Conservation (phyloP, 1,284 basidiomycete genomes). For the Ganoderma lingzhi region DNA sequence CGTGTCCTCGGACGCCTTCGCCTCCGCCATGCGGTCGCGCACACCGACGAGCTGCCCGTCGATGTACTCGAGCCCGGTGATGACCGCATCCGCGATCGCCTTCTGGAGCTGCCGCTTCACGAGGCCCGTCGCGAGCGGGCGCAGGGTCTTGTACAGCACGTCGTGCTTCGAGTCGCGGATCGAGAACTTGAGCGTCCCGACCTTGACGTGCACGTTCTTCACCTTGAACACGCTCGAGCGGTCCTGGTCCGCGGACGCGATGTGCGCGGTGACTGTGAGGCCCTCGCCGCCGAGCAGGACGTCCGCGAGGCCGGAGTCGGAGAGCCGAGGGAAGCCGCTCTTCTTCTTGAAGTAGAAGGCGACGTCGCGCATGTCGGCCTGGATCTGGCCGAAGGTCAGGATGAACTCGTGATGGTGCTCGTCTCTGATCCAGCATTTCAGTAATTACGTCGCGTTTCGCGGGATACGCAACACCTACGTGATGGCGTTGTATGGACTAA, state of each 20-base stretch:
- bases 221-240: conserved; percentile 81
- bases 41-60: conserved; percentile 89
- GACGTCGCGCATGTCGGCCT: conserved; percentile 94
- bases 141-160: conserved; percentile 85
- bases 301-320: conserved; percentile 93
- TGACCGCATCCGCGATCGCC: conserved; percentile 81
- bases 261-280: conserved; percentile 68
- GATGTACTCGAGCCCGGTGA: conserved; percentile 84
- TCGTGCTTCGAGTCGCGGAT: conserved; percentile 95
- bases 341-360: conserved; percentile 89
- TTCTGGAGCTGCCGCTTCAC: conserved; percentile 93
- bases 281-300: conserved; percentile 87
- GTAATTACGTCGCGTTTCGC: not conserved
- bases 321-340: conserved; percentile 81
- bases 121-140: conserved; percentile 77
- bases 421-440: conserved; percentile 49
- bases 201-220: conserved; percentile 80
- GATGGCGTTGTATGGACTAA: conserved; percentile 75
- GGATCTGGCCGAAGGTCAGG: conserved; percentile 84
- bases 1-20: conserved; percentile 61
- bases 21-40: conserved; percentile 77
- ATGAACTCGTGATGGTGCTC: conserved; percentile 74
- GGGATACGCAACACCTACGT: conserved; percentile 25
- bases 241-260: conserved; percentile 74
- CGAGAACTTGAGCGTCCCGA: conserved; percentile 88